phyloP scores from a whole-genome alignment of 495 filamentous ascomycete genomes.

The Bombardia bombarda region DNA sequence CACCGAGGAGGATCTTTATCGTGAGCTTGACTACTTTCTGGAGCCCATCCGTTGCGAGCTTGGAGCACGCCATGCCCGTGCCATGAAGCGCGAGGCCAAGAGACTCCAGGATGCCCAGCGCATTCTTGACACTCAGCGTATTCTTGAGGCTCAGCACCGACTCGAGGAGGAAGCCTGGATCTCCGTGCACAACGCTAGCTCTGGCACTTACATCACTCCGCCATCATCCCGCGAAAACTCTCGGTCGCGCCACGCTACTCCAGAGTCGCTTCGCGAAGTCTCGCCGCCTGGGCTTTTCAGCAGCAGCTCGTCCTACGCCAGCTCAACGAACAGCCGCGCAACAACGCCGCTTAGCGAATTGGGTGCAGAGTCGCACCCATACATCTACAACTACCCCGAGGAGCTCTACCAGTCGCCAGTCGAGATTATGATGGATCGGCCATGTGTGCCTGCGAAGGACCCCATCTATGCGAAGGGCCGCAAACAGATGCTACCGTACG shows the following conservation, averaged over 20 bases:
- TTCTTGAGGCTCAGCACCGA: constrained; percentile 22
- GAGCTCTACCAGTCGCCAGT: constrained; percentile 32
- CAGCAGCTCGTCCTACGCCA: constrained; percentile 32
- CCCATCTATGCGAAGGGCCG: constrained; percentile 11
- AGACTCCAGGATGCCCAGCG: too few species aligned
- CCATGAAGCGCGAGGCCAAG: constrained; percentile 32
- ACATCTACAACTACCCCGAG: constrained; percentile 23
- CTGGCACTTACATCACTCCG: constrained; percentile 26
- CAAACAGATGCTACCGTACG: constrained; percentile 34
- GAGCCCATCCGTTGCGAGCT: constrained; percentile 59
- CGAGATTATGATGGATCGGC: constrained; percentile 24
- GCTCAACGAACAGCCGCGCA: constrained; percentile 34
- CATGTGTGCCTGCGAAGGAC: constrained; percentile 20
- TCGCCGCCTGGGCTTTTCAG: constrained; percentile 35
- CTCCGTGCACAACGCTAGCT: constrained; percentile 1
- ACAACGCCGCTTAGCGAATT: constrained; percentile 33
- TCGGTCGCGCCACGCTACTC: constrained; percentile 23
- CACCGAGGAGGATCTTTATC: constrained; percentile 74
- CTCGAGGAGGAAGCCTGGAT: constrained; percentile 17
- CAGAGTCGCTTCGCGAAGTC: constrained; percentile 21
- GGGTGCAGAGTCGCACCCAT: constrained; percentile 23
- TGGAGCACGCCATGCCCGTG: constrained; percentile 29
- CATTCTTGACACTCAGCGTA: too few species aligned
- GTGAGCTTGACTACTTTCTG: constrained; percentile 81
- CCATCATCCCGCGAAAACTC: constrained; percentile 31